These are phyloP conservation scores for Triticum monococcum DNA, from an alignment of 176 grass and related monocot genomes.

Conservation along the genomic window DNA sequence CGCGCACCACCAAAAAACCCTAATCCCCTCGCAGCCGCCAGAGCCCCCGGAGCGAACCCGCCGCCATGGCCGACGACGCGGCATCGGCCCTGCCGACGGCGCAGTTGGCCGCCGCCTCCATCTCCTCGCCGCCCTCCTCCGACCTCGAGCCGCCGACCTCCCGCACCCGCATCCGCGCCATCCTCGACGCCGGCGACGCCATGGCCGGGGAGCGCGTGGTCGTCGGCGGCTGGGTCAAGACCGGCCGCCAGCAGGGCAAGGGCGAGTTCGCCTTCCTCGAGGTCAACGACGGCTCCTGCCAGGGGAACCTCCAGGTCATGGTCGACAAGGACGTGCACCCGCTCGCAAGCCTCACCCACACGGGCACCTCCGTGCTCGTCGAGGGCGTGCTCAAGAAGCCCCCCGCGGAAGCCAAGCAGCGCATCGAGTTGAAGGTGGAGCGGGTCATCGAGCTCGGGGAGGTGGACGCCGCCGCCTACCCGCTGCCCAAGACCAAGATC, in stretches of 20 bases:
- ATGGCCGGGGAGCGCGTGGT: slow-evolving; percentile 49
- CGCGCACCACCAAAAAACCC: slow-evolving; percentile 15
- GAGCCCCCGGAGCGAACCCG: neutral
- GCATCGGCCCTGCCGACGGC: slow-evolving; percentile 24
- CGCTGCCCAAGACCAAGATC: slow-evolving; percentile 80
- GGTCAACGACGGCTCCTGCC: slow-evolving; percentile 93
- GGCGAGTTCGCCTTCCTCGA: slow-evolving; percentile 81
- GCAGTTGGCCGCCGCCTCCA: slow-evolving; percentile 21
- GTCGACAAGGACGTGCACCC: slow-evolving; percentile 54
- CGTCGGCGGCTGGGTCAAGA: slow-evolving; percentile 81
- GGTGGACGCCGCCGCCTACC: slow-evolving; percentile 71
- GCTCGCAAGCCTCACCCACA: slow-evolving; percentile 60
- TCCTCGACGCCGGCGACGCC: slow-evolving; percentile 28
- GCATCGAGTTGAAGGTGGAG: slow-evolving; percentile 68
- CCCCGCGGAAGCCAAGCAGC: slow-evolving; percentile 69
- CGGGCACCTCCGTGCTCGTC: slow-evolving; percentile 81
- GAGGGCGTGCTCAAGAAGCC: slow-evolving; percentile 81
- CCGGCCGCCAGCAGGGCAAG: slow-evolving; percentile 69
- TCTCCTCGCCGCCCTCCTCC: neutral
- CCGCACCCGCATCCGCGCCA: slow-evolving; percentile 38
- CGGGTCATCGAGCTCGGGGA: slow-evolving; percentile 73
- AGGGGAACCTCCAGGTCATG: slow-evolving; percentile 72
- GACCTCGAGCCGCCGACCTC: slow-evolving; percentile 34
- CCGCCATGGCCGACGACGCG: slow-evolving; percentile 25
- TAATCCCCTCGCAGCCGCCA: slow-evolving; percentile 2